Percentiles rank a stretch among this genome's conserved stretches.
These are phyloP conservation scores for Kandelia obovata DNA, from an alignment of 345 rosid genomes.

Conservation along the genomic window DNA sequence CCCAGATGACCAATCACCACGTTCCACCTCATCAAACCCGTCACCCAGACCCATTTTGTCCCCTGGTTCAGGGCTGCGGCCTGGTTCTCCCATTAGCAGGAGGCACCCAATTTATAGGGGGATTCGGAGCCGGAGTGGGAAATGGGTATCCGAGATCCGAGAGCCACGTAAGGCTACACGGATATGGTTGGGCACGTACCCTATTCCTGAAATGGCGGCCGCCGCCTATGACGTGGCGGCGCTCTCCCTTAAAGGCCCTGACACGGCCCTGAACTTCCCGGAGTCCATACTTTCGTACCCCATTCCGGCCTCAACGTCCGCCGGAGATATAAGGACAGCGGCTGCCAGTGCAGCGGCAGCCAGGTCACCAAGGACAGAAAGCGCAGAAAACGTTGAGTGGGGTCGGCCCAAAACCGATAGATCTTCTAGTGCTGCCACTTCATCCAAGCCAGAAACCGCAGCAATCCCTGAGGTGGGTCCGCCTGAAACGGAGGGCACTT, in stretches of 20 bases:
- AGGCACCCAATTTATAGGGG: conserved; percentile 50
- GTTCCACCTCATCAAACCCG: conserved; percentile 14
- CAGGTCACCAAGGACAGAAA: neutral
- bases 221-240: conserved; percentile 79
- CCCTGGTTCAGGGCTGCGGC: conserved; percentile 5
- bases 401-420: conserved; percentile 3
- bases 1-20: conserved; percentile 13
- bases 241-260: conserved; percentile 61
- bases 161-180: conserved; percentile 71
- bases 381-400: conserved; percentile 11
- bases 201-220: conserved; percentile 59
- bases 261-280: conserved; percentile 52
- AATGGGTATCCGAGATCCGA: conserved; percentile 79
- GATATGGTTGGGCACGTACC: conserved; percentile 52
- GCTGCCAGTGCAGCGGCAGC: conserved; percentile 55
- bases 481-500: conserved; percentile 14
- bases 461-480: conserved; percentile 18
- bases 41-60: conserved; percentile 22
- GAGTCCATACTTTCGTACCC: conserved; percentile 45
- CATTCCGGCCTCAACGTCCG: conserved; percentile 42
- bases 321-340: conserved; percentile 51
- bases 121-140: conserved; percentile 61
- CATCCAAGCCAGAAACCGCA: neutral
- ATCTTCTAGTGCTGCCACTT: conserved; percentile 18
- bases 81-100: conserved; percentile 17